Evolutionary conservation across 345 rosid species (phyloP).

Genomic region (Geranium brycei): DNA sequence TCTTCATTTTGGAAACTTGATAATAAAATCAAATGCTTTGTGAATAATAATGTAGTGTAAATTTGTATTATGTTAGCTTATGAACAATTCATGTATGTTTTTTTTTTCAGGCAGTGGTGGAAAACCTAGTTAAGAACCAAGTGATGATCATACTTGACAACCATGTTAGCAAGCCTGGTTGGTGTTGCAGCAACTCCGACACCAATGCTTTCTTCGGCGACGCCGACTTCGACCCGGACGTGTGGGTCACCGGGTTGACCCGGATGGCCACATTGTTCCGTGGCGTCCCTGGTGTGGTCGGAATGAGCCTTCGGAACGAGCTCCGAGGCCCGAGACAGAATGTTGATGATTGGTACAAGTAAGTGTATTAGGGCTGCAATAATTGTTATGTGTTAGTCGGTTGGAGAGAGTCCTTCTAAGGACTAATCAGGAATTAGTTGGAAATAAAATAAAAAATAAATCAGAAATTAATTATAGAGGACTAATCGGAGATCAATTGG

Average conservation of each 20-base stretch:
- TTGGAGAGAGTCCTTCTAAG: too few relatives aligned
- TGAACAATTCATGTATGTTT: too few relatives aligned
- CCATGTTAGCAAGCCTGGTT: slow-evolving; percentile 16
- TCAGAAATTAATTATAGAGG: too few relatives aligned
- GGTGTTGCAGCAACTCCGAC: slow-evolving; percentile 15
- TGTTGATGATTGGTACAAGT: slow-evolving; percentile 16
- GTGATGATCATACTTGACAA: slow-evolving; percentile 20
- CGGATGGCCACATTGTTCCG: slow-evolving; percentile 9
- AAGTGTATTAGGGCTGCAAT: too few relatives aligned
- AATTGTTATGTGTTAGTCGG: too few relatives aligned
- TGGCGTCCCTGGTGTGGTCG: slow-evolving; percentile 6
- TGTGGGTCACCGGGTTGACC: slow-evolving; percentile 13
- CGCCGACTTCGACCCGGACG: slow-evolving; percentile 9
- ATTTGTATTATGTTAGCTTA: too few relatives aligned
- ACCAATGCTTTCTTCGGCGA: slow-evolving; percentile 21
- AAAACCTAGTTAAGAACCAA: neutral
- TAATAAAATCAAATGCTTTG: too few relatives aligned
- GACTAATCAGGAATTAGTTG: too few relatives aligned
- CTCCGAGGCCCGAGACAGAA: slow-evolving; percentile 13
- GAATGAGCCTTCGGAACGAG: slow-evolving; percentile 21
- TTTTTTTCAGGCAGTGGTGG: slow-evolving; percentile 5
- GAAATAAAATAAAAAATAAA: too few relatives aligned
- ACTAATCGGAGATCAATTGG: too few relatives aligned
- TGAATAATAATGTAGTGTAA: too few relatives aligned
- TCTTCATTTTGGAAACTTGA: too few relatives aligned